Evolutionary conservation across 495 filamentous ascomycete species (phyloP).

Genomic region (Pseudevernia furfuracea): DNA sequence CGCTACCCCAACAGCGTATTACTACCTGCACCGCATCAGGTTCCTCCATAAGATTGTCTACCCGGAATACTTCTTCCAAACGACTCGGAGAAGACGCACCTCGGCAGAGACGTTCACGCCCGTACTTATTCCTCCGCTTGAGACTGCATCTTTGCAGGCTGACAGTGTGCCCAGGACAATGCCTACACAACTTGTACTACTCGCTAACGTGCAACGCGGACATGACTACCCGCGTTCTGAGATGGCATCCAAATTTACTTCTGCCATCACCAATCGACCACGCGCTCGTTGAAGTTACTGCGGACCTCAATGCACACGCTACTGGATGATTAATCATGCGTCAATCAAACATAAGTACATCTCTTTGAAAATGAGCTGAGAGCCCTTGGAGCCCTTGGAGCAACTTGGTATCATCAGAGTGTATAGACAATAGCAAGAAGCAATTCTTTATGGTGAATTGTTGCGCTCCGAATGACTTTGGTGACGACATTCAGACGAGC

Average conservation of each 20-base stretch:
- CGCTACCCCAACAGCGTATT: slow-evolving; percentile 1
- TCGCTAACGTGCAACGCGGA: background rate
- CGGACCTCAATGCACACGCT: too few relatives aligned
- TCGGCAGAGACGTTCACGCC: background rate
- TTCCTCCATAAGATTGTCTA: slow-evolving; percentile 1
- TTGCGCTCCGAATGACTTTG: too few relatives aligned
- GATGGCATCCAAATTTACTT: background rate
- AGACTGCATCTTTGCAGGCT: background rate
- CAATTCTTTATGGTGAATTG: too few relatives aligned
- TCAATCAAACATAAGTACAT: too few relatives aligned
- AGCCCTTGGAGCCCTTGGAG: too few relatives aligned
- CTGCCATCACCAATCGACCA: background rate
- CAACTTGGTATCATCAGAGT: too few relatives aligned
- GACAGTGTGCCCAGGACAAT: background rate
- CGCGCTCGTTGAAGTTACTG: too few relatives aligned
- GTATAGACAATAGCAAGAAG: too few relatives aligned
- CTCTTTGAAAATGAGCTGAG: too few relatives aligned
- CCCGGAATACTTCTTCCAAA: background rate
- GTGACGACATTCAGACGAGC: too few relatives aligned
- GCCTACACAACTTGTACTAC: background rate
- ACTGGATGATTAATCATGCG: too few relatives aligned
- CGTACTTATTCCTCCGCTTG: background rate
- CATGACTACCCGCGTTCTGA: slow-evolving; percentile 3
- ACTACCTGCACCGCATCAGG: background rate
- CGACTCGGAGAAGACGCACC: background rate